phyloP scores from a whole-genome alignment of 139 green algal species.

The Picochlorum sp. region DNA sequence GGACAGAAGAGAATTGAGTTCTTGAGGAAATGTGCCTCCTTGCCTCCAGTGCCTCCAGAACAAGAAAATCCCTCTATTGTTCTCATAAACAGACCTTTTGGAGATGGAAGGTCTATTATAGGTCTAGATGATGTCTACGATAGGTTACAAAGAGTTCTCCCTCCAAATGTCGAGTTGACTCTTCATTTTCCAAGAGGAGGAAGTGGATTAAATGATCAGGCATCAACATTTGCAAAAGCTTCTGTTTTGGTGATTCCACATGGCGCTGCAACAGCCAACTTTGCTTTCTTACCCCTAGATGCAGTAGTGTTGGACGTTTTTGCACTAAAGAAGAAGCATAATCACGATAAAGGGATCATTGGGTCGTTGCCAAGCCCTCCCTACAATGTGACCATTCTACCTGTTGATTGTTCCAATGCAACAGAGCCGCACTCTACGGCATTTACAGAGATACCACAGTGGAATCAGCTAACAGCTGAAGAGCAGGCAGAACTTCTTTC shows the following conservation, averaged over 20 bases:
- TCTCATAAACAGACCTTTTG: conserved; percentile 10
- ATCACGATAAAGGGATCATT: conserved; percentile 4
- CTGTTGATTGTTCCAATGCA: conserved; percentile 1
- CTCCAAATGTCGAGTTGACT: not conserved
- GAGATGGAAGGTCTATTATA: conserved; percentile 9
- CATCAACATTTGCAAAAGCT: not conserved
- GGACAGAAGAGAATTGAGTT: conserved; percentile 3
- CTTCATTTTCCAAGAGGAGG: conserved; percentile 7
- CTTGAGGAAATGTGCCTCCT: conserved; percentile 9
- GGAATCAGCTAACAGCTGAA: not conserved
- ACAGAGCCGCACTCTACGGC: not conserved
- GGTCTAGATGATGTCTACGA: conserved; percentile 8
- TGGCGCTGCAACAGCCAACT: conserved; percentile 13
- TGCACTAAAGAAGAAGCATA: not conserved
- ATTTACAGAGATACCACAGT: not conserved
- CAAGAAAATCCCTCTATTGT: conserved; percentile 3
- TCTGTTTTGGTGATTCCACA: conserved; percentile 6
- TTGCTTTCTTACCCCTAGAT: conserved; percentile 8
- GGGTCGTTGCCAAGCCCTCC: conserved; percentile 2
- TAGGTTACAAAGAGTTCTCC: not conserved
- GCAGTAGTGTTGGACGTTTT: conserved; percentile 9
- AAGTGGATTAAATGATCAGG: not conserved
- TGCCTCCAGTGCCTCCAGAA: conserved; percentile 1
- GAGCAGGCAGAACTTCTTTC: not conserved
- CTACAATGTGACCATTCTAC: conserved; percentile 6